Conservation (phyloP, 768 basidiomycete genomes). For the Xerocomus brunneocitrinus region DNA sequence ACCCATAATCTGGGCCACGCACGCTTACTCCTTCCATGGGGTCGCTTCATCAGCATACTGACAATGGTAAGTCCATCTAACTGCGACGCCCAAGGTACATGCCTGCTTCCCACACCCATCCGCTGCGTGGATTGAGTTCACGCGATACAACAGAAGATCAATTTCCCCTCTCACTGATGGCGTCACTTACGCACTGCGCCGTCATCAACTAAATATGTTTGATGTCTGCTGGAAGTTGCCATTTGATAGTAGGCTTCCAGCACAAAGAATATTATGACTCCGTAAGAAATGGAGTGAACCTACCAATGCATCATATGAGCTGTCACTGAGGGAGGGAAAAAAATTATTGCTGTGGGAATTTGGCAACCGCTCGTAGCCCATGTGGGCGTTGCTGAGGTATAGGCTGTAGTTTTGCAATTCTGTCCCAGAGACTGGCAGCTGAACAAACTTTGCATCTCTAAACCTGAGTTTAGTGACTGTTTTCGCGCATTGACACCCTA, state of each 20-base stretch:
- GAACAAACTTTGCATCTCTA: background rate
- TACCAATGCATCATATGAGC: background rate
- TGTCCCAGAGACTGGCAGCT: background rate
- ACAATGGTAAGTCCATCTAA: background rate
- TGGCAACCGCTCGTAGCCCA: background rate
- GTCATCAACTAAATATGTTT: background rate
- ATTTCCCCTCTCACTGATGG: background rate
- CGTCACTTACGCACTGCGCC: background rate
- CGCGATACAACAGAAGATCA: background rate
- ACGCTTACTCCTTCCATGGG: background rate
- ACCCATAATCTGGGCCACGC: background rate
- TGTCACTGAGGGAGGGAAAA: background rate
- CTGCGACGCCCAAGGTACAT: too few relatives aligned
- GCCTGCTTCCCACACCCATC: background rate
- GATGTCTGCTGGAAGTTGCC: background rate
- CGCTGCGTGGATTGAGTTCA: background rate
- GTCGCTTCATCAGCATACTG: background rate
- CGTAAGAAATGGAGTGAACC: background rate
- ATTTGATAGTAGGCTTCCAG: background rate
- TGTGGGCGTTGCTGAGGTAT: background rate
- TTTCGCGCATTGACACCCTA: background rate
- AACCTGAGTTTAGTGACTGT: background rate
- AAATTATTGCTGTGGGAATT: background rate
- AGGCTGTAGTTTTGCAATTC: background rate
- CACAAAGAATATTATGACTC: background rate